Evolutionary conservation across 176 grass and related monocot genomes (phyloP).

Genomic region (Themeda triandra): DNA sequence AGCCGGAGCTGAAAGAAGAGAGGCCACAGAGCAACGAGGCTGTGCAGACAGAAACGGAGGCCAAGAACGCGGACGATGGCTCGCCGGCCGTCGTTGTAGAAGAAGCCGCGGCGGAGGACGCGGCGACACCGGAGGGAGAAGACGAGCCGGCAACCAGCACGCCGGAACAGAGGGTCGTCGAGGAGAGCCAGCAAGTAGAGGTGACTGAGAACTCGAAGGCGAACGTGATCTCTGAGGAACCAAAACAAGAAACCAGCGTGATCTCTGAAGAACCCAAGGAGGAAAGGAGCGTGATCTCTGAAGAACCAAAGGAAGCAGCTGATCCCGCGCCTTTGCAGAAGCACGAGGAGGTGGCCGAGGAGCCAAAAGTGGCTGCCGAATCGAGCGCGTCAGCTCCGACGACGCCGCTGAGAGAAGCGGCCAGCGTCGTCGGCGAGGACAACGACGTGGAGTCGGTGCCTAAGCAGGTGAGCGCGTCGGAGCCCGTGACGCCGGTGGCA

Average conservation of each 20-base stretch:
- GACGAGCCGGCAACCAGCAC: not conserved
- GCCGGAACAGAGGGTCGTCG: slow-evolving; percentile 10
- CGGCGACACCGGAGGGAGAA: not conserved
- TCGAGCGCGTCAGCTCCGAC: slow-evolving; percentile 11
- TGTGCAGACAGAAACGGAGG: not conserved
- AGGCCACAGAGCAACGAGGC: not conserved
- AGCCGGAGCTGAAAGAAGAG: slow-evolving; percentile 5
- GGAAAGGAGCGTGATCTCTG: not conserved
- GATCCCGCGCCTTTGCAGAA: not conserved
- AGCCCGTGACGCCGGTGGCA: slow-evolving; percentile 21
- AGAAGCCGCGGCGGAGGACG: not conserved
- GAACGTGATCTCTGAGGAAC: not conserved
- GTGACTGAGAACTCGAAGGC: not conserved
- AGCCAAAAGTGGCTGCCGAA: not conserved
- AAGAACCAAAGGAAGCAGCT: not conserved
- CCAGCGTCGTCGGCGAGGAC: not conserved
- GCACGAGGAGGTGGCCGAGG: not conserved
- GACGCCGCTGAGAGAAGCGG: slow-evolving; percentile 4
- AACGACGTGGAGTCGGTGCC: not conserved
- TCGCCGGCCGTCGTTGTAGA: not conserved
- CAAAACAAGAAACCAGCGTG: not conserved
- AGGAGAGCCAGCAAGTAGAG: not conserved
- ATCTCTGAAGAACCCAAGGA: not conserved
- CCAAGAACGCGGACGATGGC: not conserved
- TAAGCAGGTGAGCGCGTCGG: slow-evolving; percentile 9